Base-by-base conservation (phyloP, 495 filamentous ascomycete genomes). In the Aspergillus incahuasiensis region DNA sequence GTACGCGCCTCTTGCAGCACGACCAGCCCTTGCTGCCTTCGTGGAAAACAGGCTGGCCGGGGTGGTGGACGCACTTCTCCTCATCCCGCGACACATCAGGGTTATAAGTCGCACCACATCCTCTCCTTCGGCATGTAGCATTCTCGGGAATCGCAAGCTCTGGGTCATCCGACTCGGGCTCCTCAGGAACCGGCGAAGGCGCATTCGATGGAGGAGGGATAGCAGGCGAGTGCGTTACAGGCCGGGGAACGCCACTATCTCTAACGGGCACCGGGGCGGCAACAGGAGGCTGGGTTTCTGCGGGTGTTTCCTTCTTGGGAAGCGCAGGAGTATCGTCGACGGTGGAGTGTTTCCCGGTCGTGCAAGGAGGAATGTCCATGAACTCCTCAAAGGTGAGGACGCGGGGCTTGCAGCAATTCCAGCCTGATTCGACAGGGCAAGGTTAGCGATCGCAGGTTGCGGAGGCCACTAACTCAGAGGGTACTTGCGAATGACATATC, bases 311-410 rank as follows among this genome's bases (percentile, higher is more conserved):
- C 5, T 68, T 57, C 64, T 79, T 71, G 0, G 85, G 82, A 46
- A 84, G 71, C 0, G 71, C 70, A 19, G 85, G 86, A 9, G 83
- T 87, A 51, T 89, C 86, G 56, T 89, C 91, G 55, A 92, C 85
- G 4, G 87, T 90, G 51, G 89, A 92, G 76, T 99, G 94, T 60
- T 86, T 94, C 63, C 94, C 94, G 16, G 86, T 89, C 19, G 95
- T 96, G 79, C 94, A 99, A 20, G 95, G 92, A 25, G 90, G 82
- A 60, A 99, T 97, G 46, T 80, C 70, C 64, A 97, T 89, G 78
- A 99, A 99, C 75, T 99, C 94, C 73, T 99, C 95, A 65, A 99
- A 99, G 48, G 92, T 97, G 60, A 99, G 81, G 60, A 97, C 91
- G 71, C 95, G 88, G 54, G 92, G 88, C 77, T 97, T 99, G 81